Conservation (phyloP, 2,329 filamentous ascomycete species). For the Setomelanomma holmii region DNA sequence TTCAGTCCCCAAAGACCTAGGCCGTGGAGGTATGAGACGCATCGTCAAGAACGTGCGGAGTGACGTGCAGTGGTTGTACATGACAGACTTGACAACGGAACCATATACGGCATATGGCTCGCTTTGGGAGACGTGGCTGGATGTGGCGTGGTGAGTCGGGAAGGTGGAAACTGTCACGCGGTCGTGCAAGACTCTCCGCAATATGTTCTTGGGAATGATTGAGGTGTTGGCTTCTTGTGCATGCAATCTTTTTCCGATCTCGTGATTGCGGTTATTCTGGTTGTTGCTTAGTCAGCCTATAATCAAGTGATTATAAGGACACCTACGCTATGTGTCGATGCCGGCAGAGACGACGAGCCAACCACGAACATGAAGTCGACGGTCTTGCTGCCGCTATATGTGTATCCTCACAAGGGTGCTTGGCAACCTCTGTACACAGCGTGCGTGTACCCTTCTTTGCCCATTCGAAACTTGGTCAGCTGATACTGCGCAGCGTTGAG, state of each 20-base stretch:
- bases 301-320: not conserved
- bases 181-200: not conserved
- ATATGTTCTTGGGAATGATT: not conserved
- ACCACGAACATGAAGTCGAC: constrained; percentile 24
- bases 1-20: constrained; percentile 19
- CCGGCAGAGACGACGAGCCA: not conserved
- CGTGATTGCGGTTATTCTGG: not conserved
- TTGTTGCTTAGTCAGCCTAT: constrained; percentile 4
- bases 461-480: not conserved
- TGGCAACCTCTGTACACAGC: constrained; percentile 58
- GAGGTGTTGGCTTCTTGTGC: not conserved
- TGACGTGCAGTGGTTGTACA: constrained; percentile 30
- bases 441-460: constrained; percentile 31
- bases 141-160: constrained; percentile 11
- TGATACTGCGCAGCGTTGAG: constrained; percentile 16
- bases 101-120: constrained; percentile 25
- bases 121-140: constrained; percentile 28
- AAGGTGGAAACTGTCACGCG: not conserved
- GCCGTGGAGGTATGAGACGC: constrained; percentile 22
- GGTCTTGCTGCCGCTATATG: constrained; percentile 59
- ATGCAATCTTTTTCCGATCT: not conserved
- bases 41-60: constrained; percentile 27
- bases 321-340: not conserved
- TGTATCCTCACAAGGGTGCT: constrained; percentile 56
- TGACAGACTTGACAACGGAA: constrained; percentile 26